These are phyloP conservation scores for Xylaria bambusicola DNA, from an alignment of 495 filamentous ascomycete species.

Conservation along the genomic window DNA sequence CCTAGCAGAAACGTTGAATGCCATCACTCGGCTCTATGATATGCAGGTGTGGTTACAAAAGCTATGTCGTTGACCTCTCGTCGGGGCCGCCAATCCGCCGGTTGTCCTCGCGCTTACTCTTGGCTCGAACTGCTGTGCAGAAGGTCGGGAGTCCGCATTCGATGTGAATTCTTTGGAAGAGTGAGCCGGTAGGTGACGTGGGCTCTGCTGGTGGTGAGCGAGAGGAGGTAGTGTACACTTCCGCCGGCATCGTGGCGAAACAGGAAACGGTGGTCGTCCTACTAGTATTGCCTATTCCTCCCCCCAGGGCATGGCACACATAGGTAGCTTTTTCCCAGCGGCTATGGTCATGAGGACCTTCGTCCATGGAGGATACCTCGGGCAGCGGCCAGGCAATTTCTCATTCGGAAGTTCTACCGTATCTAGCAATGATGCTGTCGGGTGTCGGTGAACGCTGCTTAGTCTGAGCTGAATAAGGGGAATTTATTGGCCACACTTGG, in stretches of 20 bases:
- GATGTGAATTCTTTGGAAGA: slow-evolving; percentile 1
- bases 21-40: not conserved
- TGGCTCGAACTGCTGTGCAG: not conserved
- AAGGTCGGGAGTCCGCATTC: slow-evolving; percentile 1
- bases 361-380: slow-evolving; percentile 13
- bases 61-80: not conserved
- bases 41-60: slow-evolving; percentile 17
- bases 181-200: slow-evolving; percentile 18
- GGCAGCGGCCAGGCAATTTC: slow-evolving; percentile 4
- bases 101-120: slow-evolving; percentile 13
- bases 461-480: slow-evolving; percentile 18
- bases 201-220: slow-evolving; percentile 10
- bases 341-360: slow-evolving; percentile 5
- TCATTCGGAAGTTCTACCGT: slow-evolving; percentile 16
- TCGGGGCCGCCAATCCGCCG: slow-evolving; percentile 11
- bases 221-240: too few relatives aligned
- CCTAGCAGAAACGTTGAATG: slow-evolving; percentile 7
- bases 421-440: slow-evolving; percentile 19
- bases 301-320: not conserved
- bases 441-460: slow-evolving; percentile 14
- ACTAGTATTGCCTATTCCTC: not conserved
- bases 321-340: slow-evolving; percentile 1
- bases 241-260: slow-evolving; percentile 9
- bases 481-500: slow-evolving; percentile 11
- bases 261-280: not conserved